Base-by-base conservation (phyloP, 495 filamentous ascomycete species). In the Talaromyces ruber region DNA sequence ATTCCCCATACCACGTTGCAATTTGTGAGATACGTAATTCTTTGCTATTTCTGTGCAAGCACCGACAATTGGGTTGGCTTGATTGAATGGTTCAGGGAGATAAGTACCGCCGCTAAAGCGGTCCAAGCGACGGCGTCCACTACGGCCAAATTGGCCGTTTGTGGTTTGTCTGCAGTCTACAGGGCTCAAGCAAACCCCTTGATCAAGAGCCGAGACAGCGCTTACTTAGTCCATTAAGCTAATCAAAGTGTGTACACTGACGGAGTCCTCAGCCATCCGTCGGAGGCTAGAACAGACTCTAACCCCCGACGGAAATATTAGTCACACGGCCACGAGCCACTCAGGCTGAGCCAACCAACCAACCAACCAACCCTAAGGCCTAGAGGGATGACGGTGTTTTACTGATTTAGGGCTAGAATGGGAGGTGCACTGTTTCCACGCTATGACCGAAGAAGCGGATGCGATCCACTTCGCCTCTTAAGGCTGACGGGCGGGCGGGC, bases 401-500 rank as follows among this genome's bases (percentile, higher is more conserved):
- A 18, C 34, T 39, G 4, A 39, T 47, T 45, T 47, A 21, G 43
- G 43, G 18, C 43, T 47, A 43, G 39, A 43, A 34, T n/a, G 4
- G 30, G 39, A 6, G 14, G 39, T 43, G 39, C 39, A 18, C 39
- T 43, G 39, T 16, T 47, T 47, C 43, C 43, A 47, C 18, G 18
- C 18, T 47, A 47, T 18, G 43, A 47, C 43, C 16, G 16, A 47
- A 28, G 51, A 25, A 54, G 51, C 4, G 22, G 51, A 54, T 6
- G 51, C 12, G 51, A 24, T 28, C 51, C 59, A 59, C 58, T 50
- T 64, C 74, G 66, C 63, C 73, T 66, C 62, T 71, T 71, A 76
- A 65, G 72, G 73, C 71, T 76, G 70, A 69, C 74, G 70, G 63
- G 60, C 57, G 62, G 61, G 59, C 62, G 63, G 50, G 51, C 47